Evolutionary conservation across 1,284 basidiomycete species (phyloP).

Genomic region (Microbotryum intermedium): DNA sequence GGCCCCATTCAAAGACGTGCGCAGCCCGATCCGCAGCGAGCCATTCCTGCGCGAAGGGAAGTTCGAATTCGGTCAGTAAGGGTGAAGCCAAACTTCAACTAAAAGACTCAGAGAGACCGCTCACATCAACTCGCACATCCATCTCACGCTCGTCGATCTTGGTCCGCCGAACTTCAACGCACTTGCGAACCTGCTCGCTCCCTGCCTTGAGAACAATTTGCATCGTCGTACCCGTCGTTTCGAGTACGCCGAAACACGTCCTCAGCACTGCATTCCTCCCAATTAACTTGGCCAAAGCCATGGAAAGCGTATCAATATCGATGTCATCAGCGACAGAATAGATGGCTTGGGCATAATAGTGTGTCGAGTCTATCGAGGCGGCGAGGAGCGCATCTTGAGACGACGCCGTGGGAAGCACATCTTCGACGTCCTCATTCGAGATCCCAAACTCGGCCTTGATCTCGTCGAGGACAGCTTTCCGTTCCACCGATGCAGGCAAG

Average conservation of each 20-base stretch:
- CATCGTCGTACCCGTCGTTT: conserved; percentile 4
- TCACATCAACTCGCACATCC: conserved; percentile 11
- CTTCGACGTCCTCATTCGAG: conserved; percentile 6
- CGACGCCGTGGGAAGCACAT: conserved; percentile 29
- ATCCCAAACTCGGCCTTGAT: conserved; percentile 18
- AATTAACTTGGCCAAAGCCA: conserved; percentile 9
- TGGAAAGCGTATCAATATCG: conserved; percentile 3
- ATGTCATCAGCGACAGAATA: conserved; percentile 16
- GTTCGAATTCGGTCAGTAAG: neutral
- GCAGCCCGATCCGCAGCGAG: conserved; percentile 15
- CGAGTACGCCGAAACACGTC: conserved; percentile 23
- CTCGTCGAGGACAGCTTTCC: neutral
- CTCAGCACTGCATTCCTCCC: conserved; percentile 21
- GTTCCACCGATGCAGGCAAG: neutral
- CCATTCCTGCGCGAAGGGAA: conserved; percentile 12
- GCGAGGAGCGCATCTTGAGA: conserved; percentile 30
- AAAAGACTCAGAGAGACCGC: neutral
- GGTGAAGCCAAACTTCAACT: neutral
- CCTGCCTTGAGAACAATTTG: conserved; percentile 20
- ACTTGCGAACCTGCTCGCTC: conserved; percentile 14
- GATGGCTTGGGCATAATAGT: conserved; percentile 32
- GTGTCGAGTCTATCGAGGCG: conserved; percentile 26
- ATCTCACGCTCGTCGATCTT: neutral
- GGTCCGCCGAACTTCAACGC: neutral
- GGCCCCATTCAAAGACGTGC: conserved; percentile 27